Evolutionary conservation across 345 rosid genomes (phyloP).

Genomic region (Firmiana major): DNA sequence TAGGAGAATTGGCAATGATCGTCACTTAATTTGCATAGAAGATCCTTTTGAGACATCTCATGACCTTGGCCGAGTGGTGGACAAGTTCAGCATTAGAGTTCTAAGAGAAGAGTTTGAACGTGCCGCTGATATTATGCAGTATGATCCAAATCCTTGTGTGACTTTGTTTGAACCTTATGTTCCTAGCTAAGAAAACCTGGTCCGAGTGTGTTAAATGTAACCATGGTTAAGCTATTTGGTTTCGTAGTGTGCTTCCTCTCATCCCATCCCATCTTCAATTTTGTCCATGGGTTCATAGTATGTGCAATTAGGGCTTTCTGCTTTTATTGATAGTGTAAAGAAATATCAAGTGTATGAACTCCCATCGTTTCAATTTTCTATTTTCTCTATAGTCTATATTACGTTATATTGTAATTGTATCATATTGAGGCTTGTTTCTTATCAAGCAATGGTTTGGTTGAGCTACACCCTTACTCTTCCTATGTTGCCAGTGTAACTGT

Average conservation of each 20-base stretch:
- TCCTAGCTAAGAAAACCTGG: constrained; percentile 20
- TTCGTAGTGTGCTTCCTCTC: not conserved
- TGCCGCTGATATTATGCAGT: constrained; percentile 83
- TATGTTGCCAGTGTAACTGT: too few species aligned
- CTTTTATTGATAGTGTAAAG: constrained; percentile 10
- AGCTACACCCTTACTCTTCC: not conserved
- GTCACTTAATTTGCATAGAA: constrained; percentile 98
- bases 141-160: constrained; percentile 60
- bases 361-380: not conserved
- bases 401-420: constrained; percentile 15
- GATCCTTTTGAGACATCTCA: constrained; percentile 85
- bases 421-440: not conserved
- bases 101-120: constrained; percentile 96
- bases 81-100: constrained; percentile 79
- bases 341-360: not conserved
- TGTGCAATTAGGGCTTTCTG: not conserved
- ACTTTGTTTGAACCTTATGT: constrained; percentile 69
- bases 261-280: not conserved
- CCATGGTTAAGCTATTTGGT: constrained; percentile 1
- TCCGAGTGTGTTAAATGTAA: constrained; percentile 4
- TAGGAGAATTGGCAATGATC: constrained; percentile 87
- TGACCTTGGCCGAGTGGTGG: constrained; percentile 94
- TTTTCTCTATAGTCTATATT: not conserved
- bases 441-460: not conserved
- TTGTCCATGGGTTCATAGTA: not conserved